Base-by-base conservation (phyloP, 148 eudicot species). In the Cornus suecica region DNA sequence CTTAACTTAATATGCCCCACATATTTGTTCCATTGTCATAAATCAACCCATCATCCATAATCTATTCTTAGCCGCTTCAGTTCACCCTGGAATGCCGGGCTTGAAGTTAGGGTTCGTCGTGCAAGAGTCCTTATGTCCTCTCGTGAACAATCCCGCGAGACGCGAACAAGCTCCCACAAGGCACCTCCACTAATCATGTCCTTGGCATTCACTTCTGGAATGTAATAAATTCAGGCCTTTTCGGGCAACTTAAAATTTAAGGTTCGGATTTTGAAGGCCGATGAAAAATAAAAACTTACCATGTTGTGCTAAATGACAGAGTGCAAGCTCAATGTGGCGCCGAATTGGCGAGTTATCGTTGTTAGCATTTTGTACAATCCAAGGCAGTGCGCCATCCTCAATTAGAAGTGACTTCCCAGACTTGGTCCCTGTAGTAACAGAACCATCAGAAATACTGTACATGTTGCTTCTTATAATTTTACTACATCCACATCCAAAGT, bases 261-360 rank as follows among this genome's bases (percentile, higher is more conserved):
- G 28, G 52, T 45, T 31, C 34, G 25, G n/a, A 65, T 74, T 68
- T 30, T 22, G n/a, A 62, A 18, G 79, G 64, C 51, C 51, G 65
- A 76, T 27, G 56, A 64, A 14, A 10, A 29, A 4, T 60, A 74
- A 25, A 70, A 77, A 80, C 76, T 71, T 82, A 93, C 98, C 98
- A 70, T 91, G 92, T 78, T 93, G 97, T 74, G 94, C 92, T 77
- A 93, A 78, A 80, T 93, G 98, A 85, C 98, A 93, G 23, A 93
- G 91, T 60, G 98, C 98, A 65, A 93, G 88, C 87, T 93, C 98
- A 79, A 91, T 86, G 78, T 93, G 98, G 48, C 98, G 94, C 79
- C 88, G 83, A 69, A 93, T 88, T 15, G 92, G 87, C 14, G 97
- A 90, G 37, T 92, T 97, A 64, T 93, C 98, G 69, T 90, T 93